Evolutionary conservation across 2,329 filamentous ascomycete genomes (phyloP).

Genomic region (Penicillium sp.): DNA sequence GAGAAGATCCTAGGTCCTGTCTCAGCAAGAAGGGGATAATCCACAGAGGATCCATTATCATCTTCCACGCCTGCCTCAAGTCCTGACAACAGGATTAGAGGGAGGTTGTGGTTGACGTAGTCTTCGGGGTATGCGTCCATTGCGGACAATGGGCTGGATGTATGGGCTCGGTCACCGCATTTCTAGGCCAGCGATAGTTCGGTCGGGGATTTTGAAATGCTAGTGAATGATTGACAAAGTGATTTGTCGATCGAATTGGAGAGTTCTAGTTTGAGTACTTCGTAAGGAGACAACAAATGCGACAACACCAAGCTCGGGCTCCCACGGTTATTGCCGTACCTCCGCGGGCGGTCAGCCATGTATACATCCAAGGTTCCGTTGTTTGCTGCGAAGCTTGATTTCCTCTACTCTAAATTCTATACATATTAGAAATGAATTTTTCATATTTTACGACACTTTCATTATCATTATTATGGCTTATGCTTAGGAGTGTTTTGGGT

Average conservation of each 20-base stretch:
- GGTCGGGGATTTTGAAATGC: neutral
- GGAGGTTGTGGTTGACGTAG: conserved; percentile 84
- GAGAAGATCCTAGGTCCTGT: conserved; percentile 67
- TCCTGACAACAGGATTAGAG: conserved; percentile 79
- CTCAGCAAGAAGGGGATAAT: conserved; percentile 54
- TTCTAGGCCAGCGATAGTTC: conserved; percentile 12
- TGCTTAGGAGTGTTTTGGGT: rapidly evolving
- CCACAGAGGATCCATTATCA: conserved; percentile 29
- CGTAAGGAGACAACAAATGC: neutral
- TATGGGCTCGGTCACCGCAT: conserved; percentile 35
- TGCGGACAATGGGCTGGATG: conserved; percentile 31
- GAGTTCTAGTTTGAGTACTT: neutral
- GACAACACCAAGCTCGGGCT: neutral
- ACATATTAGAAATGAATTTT: neutral
- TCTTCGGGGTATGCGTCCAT: conserved; percentile 55
- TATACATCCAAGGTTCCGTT: neutral
- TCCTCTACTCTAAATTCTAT: neutral
- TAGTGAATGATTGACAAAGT: neutral
- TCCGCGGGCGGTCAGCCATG: conserved; percentile 2
- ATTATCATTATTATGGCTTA: neutral
- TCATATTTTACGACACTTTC: neutral
- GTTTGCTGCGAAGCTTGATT: neutral
- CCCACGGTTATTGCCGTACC: conserved; percentile 1
- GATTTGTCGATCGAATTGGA: neutral
- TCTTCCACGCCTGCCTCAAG: conserved; percentile 51